These are phyloP conservation scores for Ophiocordyceps unilateralis DNA, from an alignment of 2,329 filamentous ascomycete genomes.

Conservation along the genomic window DNA sequence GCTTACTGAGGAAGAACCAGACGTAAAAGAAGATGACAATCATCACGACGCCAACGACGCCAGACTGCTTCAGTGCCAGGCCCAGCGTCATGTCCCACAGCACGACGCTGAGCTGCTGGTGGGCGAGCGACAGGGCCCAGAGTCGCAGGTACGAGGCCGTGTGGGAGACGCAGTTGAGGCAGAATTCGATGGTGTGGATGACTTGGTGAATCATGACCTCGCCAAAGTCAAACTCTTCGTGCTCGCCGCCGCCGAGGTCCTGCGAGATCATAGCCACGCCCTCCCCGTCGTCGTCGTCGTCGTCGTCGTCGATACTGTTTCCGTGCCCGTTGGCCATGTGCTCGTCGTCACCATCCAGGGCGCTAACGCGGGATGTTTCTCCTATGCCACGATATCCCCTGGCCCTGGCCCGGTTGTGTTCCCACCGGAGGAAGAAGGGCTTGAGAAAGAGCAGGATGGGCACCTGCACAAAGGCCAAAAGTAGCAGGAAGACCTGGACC, in stretches of 20 bases:
- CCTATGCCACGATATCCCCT: constrained; percentile 87
- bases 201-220: constrained; percentile 98
- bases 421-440: constrained; percentile 84
- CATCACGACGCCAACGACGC: constrained; percentile 56
- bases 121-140: constrained; percentile 90
- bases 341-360: constrained; percentile 65
- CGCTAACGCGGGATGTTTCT: constrained; percentile 74
- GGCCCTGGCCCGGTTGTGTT: constrained; percentile 77
- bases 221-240: constrained; percentile 93
- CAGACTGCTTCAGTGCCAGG: constrained; percentile 51
- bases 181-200: constrained; percentile 99
- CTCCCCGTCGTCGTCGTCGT: constrained; percentile 56
- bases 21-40: constrained; percentile 69
- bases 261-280: constrained; percentile 79
- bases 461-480: constrained; percentile 73
- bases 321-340: constrained; percentile 37
- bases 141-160: constrained; percentile 97
- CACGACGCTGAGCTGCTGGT: constrained; percentile 93
- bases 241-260: constrained; percentile 67
- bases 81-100: constrained; percentile 93
- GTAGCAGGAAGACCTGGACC: constrained; percentile 62
- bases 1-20: constrained; percentile 68
- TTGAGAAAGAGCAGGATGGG: constrained; percentile 87
- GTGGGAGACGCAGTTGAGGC: constrained; percentile 96
- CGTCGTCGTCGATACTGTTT: constrained; percentile 34